A percentile compares a stretch with the other conserved stretches of the same genome.
Conservation (phyloP, 768 basidiomycete species). For the Glaciozyma antarctica region DNA sequence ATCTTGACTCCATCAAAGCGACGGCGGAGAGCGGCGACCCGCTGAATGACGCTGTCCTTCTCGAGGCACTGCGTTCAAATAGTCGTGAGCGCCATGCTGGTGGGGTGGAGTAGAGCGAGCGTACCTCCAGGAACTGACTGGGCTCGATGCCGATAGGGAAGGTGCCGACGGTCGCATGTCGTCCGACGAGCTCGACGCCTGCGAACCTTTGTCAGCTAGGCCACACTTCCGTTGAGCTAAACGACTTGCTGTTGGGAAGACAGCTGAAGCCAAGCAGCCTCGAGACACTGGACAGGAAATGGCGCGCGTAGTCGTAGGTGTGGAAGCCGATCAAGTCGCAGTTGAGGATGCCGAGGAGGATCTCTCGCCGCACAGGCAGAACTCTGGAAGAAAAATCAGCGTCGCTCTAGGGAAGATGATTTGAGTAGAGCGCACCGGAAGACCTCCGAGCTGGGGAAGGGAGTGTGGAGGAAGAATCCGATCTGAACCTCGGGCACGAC, state of each 20-base stretch:
- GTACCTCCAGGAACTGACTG: constrained; percentile 70
- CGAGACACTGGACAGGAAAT: constrained; percentile 96
- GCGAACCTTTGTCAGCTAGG: neutral
- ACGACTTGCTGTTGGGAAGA: constrained; percentile 66
- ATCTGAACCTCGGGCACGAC: constrained; percentile 58
- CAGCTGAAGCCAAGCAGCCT: constrained; percentile 89
- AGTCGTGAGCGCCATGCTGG: neutral
- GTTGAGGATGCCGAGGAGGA: constrained; percentile 87
- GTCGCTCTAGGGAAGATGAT: neutral
- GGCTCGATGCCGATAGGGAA: constrained; percentile 99
- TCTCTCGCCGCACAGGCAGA: constrained; percentile 91
- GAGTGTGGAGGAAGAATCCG: constrained; percentile 96
- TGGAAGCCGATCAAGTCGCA: constrained; percentile 99
- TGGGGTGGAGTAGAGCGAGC: neutral
- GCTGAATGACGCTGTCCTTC: constrained; percentile 66
- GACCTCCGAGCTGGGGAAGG: constrained; percentile 95
- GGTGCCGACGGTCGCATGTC: constrained; percentile 91
- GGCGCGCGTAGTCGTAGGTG: constrained; percentile 98
- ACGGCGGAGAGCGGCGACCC: constrained; percentile 71
- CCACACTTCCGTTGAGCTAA: neutral
- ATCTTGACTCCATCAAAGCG: constrained; percentile 91
- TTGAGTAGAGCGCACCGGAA: constrained; percentile 57
- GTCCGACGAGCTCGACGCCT: constrained; percentile 85
- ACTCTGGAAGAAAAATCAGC: constrained; percentile 50
- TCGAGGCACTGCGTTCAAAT: constrained; percentile 54